A percentile compares a stretch with the other conserved stretches of the same genome.
Evolutionary conservation across 371 early-diverging fungal species (phyloP).

Genomic region (Blakeslea trispora): DNA sequence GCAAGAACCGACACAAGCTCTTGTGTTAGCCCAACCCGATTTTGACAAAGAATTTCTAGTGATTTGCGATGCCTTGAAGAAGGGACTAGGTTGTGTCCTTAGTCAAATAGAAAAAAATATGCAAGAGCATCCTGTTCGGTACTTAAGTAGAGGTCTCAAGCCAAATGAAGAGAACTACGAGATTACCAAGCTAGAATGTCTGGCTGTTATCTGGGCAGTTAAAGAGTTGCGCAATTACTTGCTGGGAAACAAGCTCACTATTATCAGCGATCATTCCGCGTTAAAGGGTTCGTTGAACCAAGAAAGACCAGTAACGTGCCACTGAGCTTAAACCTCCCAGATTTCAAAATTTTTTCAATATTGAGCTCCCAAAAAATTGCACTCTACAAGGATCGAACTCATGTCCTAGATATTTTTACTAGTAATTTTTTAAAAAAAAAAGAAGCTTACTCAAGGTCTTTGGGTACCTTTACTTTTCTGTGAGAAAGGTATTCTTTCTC

Average conservation of each 20-base stretch:
- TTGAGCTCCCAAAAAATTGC: too few species aligned
- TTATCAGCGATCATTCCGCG: slow-evolving; percentile 1
- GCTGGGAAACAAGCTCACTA: not conserved
- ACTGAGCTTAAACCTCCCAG: not conserved
- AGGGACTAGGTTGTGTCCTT: not conserved
- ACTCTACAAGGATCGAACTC: too few species aligned
- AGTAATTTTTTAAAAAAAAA: too few species aligned
- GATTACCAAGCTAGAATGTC: slow-evolving; percentile 4
- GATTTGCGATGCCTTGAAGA: too few species aligned
- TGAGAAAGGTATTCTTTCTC: too few species aligned
- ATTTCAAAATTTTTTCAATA: too few species aligned
- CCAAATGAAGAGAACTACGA: not conserved
- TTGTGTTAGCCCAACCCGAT: slow-evolving; percentile 1
- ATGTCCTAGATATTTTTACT: too few species aligned
- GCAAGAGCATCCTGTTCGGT: not conserved
- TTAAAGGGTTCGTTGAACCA: not conserved
- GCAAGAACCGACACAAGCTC: not conserved
- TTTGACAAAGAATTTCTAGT: slow-evolving; percentile 3
- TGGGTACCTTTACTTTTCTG: too few species aligned
- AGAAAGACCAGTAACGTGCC: not conserved
- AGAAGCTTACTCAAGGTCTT: too few species aligned
- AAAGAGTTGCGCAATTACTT: not conserved
- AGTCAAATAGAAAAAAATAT: not conserved
- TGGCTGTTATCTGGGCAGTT: not conserved
- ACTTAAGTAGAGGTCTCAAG: not conserved